These are phyloP conservation scores for Aulographum hederae DNA, from an alignment of 2,329 filamentous ascomycete species.

Conservation along the genomic window DNA sequence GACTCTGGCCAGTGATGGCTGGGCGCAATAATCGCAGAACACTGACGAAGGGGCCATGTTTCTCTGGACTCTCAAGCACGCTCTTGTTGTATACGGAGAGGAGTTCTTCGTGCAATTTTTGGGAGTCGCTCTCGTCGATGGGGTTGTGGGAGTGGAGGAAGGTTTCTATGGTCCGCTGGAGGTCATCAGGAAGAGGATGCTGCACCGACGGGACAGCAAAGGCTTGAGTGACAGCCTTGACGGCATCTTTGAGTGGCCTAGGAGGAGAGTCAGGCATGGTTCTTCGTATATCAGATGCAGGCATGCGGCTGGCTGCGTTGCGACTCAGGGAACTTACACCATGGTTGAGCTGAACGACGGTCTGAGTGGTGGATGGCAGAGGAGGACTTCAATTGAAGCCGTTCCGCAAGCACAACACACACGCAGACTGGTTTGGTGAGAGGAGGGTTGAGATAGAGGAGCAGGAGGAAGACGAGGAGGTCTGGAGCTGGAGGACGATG, in stretches of 20 bases:
- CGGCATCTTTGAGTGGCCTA: constrained; percentile 29
- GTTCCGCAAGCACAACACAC: no score
- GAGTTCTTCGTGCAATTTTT: constrained; percentile 58
- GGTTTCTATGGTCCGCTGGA: constrained; percentile 40
- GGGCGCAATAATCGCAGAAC: constrained; percentile 47
- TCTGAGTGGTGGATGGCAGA: no score
- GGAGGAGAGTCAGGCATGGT: no score
- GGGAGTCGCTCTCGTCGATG: constrained; percentile 49
- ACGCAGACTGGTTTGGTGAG: no score
- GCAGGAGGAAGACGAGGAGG: no score
- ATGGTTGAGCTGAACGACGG: no score
- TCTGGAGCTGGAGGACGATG: no score
- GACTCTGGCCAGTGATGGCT: constrained; percentile 41
- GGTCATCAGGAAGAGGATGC: constrained; percentile 46
- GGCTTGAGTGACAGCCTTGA: constrained; percentile 25
- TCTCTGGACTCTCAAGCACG: constrained; percentile 36
- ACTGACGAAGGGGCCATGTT: constrained; percentile 49
- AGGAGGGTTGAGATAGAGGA: no score
- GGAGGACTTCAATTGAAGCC: no score
- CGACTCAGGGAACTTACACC: no score
- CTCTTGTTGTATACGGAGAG: constrained; percentile 46
- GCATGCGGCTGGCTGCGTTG: no score
- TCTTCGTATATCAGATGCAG: no score
- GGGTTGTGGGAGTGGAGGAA: constrained; percentile 49
- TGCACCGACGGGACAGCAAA: constrained; percentile 22